Evolutionary conservation across 2,329 filamentous ascomycete species (phyloP), one percentile per base, ranked within the genome.

Genomic region (Triangularia setosa): DNA sequence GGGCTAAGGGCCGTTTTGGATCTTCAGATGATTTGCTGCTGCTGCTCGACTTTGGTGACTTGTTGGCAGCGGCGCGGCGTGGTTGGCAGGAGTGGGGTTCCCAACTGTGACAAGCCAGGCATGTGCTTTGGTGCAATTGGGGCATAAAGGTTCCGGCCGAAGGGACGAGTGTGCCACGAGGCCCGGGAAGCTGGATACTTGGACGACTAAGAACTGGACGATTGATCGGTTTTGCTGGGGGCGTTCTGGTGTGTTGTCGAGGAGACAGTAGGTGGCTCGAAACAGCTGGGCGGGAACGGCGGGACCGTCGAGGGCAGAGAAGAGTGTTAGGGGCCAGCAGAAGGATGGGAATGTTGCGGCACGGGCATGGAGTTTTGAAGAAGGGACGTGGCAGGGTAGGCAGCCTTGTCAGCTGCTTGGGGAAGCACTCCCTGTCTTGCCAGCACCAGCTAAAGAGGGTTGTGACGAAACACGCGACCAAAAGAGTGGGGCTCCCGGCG

Each of bases 401-500:
- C 62, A 64, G 62, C 62, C 62, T 56, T 64, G 63, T 55, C 35
- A 58, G 58, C 18, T 61, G 30, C 40, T 25, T 30, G 23, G 25
- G 58, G 40, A 1, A 27, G 16, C 25, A 44, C 12, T 44, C 23
- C 33, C 16, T 60, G 23, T 44, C 40, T n/a, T 48, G 40, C 40
- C 40, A 48, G 40, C 40, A 23, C n/a, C n/a, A 48, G 40, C 40
- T 23, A 21, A n/a, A 48, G 40, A 48, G 33, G 48, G 40, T 60
- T 65, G 58, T 67, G 65, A 67, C 65, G 61, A 67, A 67, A 67
- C 63, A 65, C 40, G 61, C 61, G 58, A 64, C 55, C 61, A 56
- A 18, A 62, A 66, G 60, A 64, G 60, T 62, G 60, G 60, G 16
- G 7, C 40, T 27, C 40, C 40, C 56, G 24, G 60, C 60, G 56